Base-by-base conservation (phyloP, 2,329 filamentous ascomycete genomes). In the Septoria petroselini region DNA sequence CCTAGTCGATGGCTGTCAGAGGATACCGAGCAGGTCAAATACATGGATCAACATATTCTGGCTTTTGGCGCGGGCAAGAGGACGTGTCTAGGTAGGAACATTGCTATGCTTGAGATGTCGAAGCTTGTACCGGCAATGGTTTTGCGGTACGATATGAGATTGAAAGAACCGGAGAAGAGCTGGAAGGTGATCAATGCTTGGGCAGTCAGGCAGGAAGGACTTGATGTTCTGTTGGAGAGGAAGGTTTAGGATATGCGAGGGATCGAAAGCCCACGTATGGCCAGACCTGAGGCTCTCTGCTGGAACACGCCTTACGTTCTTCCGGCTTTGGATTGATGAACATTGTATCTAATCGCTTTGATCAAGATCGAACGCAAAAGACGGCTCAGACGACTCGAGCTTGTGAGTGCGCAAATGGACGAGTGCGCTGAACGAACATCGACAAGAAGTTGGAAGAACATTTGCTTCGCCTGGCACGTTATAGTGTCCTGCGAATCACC, bases 41-140 rank as follows among this genome's bases (percentile, higher is more conserved):
- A 84, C 48, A 82, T 85, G 15, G 73, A 85, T 48, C 78, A 78
- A 35, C 80, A 85, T 51, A 82, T 85, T 43, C 73, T 81, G 14
- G 31, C 53, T 11, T 58, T 58, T 39, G 55, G 53, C 1, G 53
- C 53, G n/a, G 56, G 53, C 12, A 57, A 49, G 17, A 21, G 56
- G 12, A 54, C 53, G 15, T 57, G 56, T 42, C 18, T 58, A 3
- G 53, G 54, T 7, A 21, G 48, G 30, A 55, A 58, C 18, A 56
- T 58, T 17, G 49, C 50, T 12, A 52, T 54, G 48, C 40, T 56
- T 27, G 53, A 58, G 33, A 44, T 58, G 48, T 44, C 48, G 14
- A 57, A 58, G 34, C 25, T 58, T 14, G 52, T 57, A 14, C 56
- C 54, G 0, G 56, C 50, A 4, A 27, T 58, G 43, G 35, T 56